These are phyloP conservation scores for Digitaria exilis DNA, from an alignment of 202 grass and related monocot genomes.

Conservation along the genomic window DNA sequence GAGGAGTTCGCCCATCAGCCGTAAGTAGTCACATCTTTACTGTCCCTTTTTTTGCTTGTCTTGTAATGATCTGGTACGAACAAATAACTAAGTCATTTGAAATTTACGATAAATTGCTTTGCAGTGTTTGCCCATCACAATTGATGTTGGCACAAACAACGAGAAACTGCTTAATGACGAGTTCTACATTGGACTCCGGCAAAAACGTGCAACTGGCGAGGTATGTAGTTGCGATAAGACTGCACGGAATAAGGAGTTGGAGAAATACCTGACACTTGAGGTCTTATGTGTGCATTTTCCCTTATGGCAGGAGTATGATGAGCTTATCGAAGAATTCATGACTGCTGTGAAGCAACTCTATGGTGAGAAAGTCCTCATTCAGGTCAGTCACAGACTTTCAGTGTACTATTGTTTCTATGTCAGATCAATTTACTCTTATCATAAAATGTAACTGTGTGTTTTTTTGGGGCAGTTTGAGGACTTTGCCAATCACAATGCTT, in stretches of 20 bases:
- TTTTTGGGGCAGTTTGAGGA: conserved; percentile 87
- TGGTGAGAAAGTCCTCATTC: conserved; percentile 95
- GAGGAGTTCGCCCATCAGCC: conserved; percentile 90
- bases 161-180: conserved; percentile 87
- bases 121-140: conserved; percentile 94
- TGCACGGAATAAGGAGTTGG: conserved; percentile 26
- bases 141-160: conserved; percentile 98
- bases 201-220: conserved; percentile 86
- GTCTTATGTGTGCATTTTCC: conserved; percentile 25
- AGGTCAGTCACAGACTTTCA: conserved; percentile 53
- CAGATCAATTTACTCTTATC: conserved; percentile 11
- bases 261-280: conserved; percentile 13
- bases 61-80: background rate
- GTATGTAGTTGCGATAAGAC: conserved; percentile 45
- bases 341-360: conserved; percentile 79
- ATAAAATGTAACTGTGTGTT: conserved; percentile 19
- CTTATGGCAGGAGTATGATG: conserved; percentile 78
- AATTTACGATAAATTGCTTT: conserved; percentile 26
- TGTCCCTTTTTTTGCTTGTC: background rate
- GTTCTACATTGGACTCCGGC: conserved; percentile 91
- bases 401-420: conserved; percentile 25
- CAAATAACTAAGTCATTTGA: conserved; percentile 8
- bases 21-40: conserved; percentile 49
- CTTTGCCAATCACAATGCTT: conserved; percentile 99
- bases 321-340: conserved; percentile 95